Conservation (phyloP, 139 green algal genomes). For the Medakamo hakoo region DNA sequence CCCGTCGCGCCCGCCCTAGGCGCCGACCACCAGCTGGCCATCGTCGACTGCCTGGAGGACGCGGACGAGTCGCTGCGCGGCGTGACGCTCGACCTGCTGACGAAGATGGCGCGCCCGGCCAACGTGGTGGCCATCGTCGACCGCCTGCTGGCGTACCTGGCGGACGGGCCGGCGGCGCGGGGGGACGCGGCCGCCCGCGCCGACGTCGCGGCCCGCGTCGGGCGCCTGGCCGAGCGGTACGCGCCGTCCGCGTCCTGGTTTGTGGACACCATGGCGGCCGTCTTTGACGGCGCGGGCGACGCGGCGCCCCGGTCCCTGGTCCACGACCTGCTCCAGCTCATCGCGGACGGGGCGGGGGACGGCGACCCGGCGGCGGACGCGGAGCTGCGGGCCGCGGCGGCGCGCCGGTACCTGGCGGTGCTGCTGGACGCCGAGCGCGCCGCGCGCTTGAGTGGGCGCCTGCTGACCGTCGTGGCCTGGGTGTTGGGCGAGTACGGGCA, state of each 20-base stretch:
- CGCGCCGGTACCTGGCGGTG: slow-evolving; percentile 42
- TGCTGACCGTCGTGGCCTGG: slow-evolving; percentile 55
- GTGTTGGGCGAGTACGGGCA: slow-evolving; percentile 84
- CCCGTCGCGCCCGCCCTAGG: slow-evolving; percentile 37
- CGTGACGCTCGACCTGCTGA: slow-evolving; percentile 92
- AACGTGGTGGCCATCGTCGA: slow-evolving; percentile 71
- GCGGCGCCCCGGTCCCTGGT: slow-evolving; percentile 14
- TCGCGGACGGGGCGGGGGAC: slow-evolving; percentile 64
- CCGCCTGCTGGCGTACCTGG: slow-evolving; percentile 81
- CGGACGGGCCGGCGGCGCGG: slow-evolving; percentile 12
- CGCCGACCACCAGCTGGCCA: slow-evolving; percentile 72
- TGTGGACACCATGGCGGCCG: slow-evolving; percentile 64
- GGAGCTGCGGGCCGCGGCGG: slow-evolving; percentile 27
- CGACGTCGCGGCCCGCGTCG: slow-evolving; percentile 27
- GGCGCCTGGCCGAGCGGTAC: slow-evolving; percentile 74
- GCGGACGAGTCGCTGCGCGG: slow-evolving; percentile 83
- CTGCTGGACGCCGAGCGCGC: slow-evolving; percentile 46
- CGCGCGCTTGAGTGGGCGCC: slow-evolving; percentile 17
- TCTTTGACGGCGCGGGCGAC: slow-evolving; percentile 13
- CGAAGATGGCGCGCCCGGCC: slow-evolving; percentile 80
- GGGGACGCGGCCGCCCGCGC: slow-evolving; percentile 40
- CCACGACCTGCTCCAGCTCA: slow-evolving; percentile 67
- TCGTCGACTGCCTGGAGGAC: slow-evolving; percentile 95
- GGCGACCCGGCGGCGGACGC: slow-evolving; percentile 20
- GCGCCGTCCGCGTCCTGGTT: slow-evolving; percentile 81